phyloP scores from a whole-genome alignment of 331 rosid genomes.

The Pyrus hybrid region DNA sequence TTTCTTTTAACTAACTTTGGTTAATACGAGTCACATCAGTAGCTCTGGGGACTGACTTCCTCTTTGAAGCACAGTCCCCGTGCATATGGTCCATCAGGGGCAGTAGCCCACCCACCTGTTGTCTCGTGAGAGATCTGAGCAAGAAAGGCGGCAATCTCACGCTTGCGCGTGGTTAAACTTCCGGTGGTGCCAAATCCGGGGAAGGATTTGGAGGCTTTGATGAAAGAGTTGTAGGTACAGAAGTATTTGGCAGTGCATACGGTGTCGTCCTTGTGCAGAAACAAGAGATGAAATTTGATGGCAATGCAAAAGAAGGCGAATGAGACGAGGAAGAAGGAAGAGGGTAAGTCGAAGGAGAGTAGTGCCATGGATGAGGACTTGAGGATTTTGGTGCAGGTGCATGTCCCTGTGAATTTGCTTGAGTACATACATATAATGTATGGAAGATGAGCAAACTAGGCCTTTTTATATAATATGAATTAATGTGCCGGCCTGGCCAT shows the following conservation, averaged over 20 bases:
- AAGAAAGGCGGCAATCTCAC: constrained; percentile 80
- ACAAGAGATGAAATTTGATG: too few species aligned
- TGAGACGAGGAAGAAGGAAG: neutral
- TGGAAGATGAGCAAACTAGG: too few species aligned
- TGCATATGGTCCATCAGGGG: constrained; percentile 84
- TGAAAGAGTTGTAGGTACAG: constrained; percentile 51
- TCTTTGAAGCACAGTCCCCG: constrained; percentile 88
- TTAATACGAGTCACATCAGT: constrained; percentile 66
- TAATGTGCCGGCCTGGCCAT: too few species aligned
- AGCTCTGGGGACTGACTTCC: constrained; percentile 56
- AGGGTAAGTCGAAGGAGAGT: neutral
- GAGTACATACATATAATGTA: neutral
- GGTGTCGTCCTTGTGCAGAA: constrained; percentile 71
- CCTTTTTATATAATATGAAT: too few species aligned
- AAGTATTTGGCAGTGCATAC: constrained; percentile 82
- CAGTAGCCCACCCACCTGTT: constrained; percentile 84
- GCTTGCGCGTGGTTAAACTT: constrained; percentile 41
- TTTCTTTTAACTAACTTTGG: too few species aligned
- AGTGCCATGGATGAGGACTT: neutral
- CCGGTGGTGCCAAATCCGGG: constrained; percentile 58
- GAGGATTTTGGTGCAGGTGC: too few species aligned
- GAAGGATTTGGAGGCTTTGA: constrained; percentile 40
- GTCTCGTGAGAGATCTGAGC: constrained; percentile 89
- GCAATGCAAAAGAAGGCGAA: neutral
- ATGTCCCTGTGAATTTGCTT: neutral